These are phyloP conservation scores for Monilinia fructigena DNA, from an alignment of 2,329 filamentous ascomycete genomes.

Conservation along the genomic window DNA sequence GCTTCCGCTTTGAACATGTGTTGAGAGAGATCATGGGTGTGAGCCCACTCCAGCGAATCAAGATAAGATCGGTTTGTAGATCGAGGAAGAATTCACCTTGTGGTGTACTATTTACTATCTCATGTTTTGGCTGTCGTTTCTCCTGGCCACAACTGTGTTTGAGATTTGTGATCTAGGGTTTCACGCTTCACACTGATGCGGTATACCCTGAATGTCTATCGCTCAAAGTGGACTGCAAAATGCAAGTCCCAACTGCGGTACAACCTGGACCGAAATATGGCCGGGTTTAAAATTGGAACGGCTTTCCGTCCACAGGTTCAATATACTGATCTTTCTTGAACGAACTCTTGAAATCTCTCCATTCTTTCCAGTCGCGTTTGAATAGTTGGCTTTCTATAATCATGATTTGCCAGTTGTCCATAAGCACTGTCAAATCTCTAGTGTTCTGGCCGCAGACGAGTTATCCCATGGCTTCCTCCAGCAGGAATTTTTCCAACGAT, in stretches of 20 bases:
- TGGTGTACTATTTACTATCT: too few relatives aligned
- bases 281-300: slow-evolving; percentile 62
- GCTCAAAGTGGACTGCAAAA: slow-evolving; percentile 66
- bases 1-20: slow-evolving; percentile 40
- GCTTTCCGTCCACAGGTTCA: slow-evolving; percentile 57
- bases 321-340: slow-evolving; percentile 62
- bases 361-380: slow-evolving; percentile 49
- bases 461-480: slow-evolving; percentile 65
- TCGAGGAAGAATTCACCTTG: slow-evolving; percentile 63
- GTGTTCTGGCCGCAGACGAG: too few relatives aligned
- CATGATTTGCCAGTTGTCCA: slow-evolving; percentile 69
- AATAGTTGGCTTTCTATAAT: slow-evolving; percentile 63
- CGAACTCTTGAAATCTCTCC: slow-evolving; percentile 56
- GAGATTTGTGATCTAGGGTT: slow-evolving; percentile 21
- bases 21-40: slow-evolving; percentile 65
- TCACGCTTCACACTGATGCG: slow-evolving; percentile 74
- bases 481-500: slow-evolving; percentile 67
- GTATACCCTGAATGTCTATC: slow-evolving; percentile 61
- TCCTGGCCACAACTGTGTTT: too few relatives aligned
- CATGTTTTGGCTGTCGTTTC: too few relatives aligned
- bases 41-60: slow-evolving; percentile 67
- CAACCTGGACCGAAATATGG: slow-evolving; percentile 65
- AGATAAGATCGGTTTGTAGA: too few relatives aligned
- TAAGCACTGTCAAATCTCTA: too few relatives aligned
- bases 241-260: slow-evolving; percentile 62